Evolutionary conservation across 2,329 filamentous ascomycete species (phyloP), one percentile per base, ranked within the genome.

Genomic region (Clarireedia hainanense): DNA sequence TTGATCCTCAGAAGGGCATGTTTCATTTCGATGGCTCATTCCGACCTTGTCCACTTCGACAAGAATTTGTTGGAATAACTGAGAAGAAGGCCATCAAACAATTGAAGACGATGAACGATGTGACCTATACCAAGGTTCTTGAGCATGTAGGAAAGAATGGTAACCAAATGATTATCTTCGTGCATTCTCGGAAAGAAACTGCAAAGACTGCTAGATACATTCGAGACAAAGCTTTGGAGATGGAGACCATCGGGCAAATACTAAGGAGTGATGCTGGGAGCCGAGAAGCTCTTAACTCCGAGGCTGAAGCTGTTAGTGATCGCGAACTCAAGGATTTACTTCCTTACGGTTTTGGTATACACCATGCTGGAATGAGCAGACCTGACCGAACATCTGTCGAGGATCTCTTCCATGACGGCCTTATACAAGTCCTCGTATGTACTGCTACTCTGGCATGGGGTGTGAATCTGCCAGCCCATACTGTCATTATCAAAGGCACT

Each of bases 1-100:
- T 95, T 30, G 91, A 99, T 65, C 80, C 84, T 10, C 75, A 83
- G 48, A 95, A 89, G 64, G 94, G 88, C 36, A 78, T 97, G 52
- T 97, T 96, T 78, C 91, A 99, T 71, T 99, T 99, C 64, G 94
- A 99, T 70, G 89, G 89, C 45, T 91, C 91, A 4, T 99, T 85
- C 76, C 81, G 94, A 64, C 95, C 94, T 59, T 99, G 94, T 70
- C 94, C 94, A 1, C 73, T 99, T 64, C 91, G 89, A 65, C 94
- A 99, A 70, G 95, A 99, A 71, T 99, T 97, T 68, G 89, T 99
- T 63, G 94, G 94, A 52, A 88, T 99, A 45, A 96, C 92, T 0
- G 94, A 99, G 64, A 95, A 94, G 75, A 97, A 97, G 71, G 89
- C 94, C 5, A 99, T 99, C 74, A 99, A 97, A 74, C 94, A 99